These are phyloP conservation scores for Hyphopichia fennica DNA, from an alignment of 1,139 yeast species.

Conservation along the genomic window DNA sequence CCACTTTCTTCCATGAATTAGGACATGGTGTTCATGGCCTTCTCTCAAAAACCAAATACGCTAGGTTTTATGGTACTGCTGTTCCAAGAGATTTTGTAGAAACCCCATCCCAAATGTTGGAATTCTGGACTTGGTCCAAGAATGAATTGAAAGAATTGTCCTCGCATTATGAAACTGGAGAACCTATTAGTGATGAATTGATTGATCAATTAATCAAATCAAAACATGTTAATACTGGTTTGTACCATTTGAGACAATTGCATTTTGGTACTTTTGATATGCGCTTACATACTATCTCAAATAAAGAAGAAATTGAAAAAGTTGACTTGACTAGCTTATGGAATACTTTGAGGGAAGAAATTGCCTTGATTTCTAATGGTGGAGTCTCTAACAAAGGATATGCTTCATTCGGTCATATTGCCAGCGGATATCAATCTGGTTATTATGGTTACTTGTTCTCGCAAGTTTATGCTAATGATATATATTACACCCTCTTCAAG, in stretches of 20 bases:
- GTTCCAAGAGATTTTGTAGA: constrained; percentile 87
- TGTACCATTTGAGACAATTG: constrained; percentile 69
- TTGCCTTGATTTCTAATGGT: constrained; percentile 58
- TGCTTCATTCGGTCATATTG: constrained; percentile 78
- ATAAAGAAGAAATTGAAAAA: constrained; percentile 35
- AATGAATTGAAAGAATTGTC: constrained; percentile 59
- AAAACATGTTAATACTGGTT: constrained; percentile 75
- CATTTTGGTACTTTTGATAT: constrained; percentile 79
- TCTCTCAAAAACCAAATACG: constrained; percentile 62
- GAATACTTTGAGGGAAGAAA: constrained; percentile 62
- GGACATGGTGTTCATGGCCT: constrained; percentile 88
- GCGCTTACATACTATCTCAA: constrained; percentile 58
- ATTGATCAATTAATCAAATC: constrained; percentile 62
- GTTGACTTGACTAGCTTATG: constrained; percentile 56
- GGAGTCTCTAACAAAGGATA: constrained; percentile 61
- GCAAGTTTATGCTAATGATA: constrained; percentile 81
- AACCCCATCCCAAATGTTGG: constrained; percentile 88
- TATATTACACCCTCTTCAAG: constrained; percentile 71
- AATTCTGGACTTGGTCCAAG: constrained; percentile 84
- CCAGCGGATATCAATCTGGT: constrained; percentile 84
- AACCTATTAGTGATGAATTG: constrained; percentile 56
- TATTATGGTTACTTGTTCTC: constrained; percentile 88
- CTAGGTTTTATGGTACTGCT: constrained; percentile 72
- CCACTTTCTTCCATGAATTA: constrained; percentile 84
- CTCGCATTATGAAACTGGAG: constrained; percentile 63